Percentiles rank a stretch among this genome's conserved stretches.
Evolutionary conservation across 768 basidiomycete species (phyloP).

Genomic region (Boletus speciosus): DNA sequence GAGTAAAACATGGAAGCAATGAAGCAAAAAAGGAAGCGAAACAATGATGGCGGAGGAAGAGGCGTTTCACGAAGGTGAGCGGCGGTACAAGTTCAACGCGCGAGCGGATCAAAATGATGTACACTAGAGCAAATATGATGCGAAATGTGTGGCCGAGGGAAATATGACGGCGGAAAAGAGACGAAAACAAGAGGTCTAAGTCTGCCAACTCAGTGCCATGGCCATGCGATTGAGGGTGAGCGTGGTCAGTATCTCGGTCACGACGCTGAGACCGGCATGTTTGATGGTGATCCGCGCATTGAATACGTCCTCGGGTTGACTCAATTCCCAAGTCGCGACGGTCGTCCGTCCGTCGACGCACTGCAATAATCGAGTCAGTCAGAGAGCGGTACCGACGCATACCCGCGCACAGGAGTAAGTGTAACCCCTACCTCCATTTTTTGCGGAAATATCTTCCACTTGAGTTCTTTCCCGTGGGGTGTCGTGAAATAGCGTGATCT

Average conservation of each 20-base stretch:
- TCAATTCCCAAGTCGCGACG: conserved; percentile 68
- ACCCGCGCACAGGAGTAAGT: background rate
- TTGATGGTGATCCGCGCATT: conserved; percentile 59
- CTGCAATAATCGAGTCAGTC: conserved; percentile 32
- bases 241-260: conserved; percentile 77
- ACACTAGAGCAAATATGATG: background rate
- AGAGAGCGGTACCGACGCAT: background rate
- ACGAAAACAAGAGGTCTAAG: background rate
- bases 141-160: background rate
- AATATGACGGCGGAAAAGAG: background rate
- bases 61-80: conserved; percentile 18
- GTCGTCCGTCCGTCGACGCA: conserved; percentile 59
- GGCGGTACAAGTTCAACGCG: conserved; percentile 1
- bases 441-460: conserved; percentile 64
- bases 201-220: conserved; percentile 51
- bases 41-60: background rate
- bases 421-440: conserved; percentile 60
- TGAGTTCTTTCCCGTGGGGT: conserved; percentile 66
- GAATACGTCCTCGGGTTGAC: conserved; percentile 52
- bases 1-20: conserved; percentile 9
- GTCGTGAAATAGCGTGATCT: conserved; percentile 76
- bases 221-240: conserved; percentile 73
- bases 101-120: conserved; percentile 2
- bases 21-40: background rate
- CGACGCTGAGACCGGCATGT: conserved; percentile 52